These are phyloP conservation scores for Balansia obtecta DNA, from an alignment of 2,329 filamentous ascomycete genomes.

Conservation along the genomic window DNA sequence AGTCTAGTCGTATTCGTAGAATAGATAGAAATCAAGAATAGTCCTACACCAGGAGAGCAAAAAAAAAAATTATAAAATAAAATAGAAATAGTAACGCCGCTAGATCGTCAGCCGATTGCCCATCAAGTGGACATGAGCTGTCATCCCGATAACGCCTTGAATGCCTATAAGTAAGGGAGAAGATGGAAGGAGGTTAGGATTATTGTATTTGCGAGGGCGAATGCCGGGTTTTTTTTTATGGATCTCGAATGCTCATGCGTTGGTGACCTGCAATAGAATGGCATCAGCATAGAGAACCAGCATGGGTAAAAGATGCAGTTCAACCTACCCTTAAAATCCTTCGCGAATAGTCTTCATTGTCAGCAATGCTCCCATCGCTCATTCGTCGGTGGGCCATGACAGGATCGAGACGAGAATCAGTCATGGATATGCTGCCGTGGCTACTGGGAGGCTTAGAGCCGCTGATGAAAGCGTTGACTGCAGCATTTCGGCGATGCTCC, in stretches of 20 bases:
- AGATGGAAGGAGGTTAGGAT: constrained; percentile 19
- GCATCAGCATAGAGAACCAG: not conserved
- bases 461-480: constrained; percentile 64
- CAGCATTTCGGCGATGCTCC: constrained; percentile 70
- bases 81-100: constrained; percentile 22
- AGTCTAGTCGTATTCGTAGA: constrained; percentile 1
- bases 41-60: constrained; percentile 21
- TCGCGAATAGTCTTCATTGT: constrained; percentile 93
- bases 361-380: constrained; percentile 92
- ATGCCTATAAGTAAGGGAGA: constrained; percentile 21
- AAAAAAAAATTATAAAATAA: too few species aligned
- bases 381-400: constrained; percentile 72
- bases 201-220: constrained; percentile 8
- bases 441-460: constrained; percentile 49
- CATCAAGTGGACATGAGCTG: constrained; percentile 25
- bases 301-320: not conserved
- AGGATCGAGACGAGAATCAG: constrained; percentile 77
- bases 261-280: constrained; percentile 35
- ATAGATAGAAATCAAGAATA: not conserved
- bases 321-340: constrained; percentile 81
- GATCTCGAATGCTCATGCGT: constrained; percentile 34
- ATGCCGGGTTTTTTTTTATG: not conserved
- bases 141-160: constrained; percentile 29
- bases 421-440: constrained; percentile 56
- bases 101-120: constrained; percentile 20